A percentile compares a stretch with the other conserved stretches of the same genome.
These are phyloP conservation scores for Vaucheria bursata DNA, from an alignment of 352 stramenopile genomes.

Conservation along the genomic window DNA sequence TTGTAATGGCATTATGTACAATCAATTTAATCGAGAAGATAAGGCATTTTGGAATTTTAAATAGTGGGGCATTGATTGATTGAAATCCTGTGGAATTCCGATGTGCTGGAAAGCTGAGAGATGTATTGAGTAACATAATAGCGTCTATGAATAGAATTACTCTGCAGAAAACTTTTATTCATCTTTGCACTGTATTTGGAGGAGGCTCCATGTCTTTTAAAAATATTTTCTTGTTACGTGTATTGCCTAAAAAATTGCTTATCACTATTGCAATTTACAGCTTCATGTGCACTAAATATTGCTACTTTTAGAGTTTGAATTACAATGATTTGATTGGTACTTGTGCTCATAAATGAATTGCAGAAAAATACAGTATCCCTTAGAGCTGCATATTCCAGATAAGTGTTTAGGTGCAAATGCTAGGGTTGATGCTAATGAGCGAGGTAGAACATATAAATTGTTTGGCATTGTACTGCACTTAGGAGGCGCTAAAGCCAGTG, in stretches of 20 bases:
- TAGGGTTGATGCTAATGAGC: background rate
- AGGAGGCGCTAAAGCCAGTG: background rate
- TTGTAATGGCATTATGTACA: no score
- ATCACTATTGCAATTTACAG: background rate
- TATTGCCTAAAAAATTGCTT: background rate
- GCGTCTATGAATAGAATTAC: no score
- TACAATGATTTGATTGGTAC: background rate
- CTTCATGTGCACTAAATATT: background rate
- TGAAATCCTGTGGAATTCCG: no score
- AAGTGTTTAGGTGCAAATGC: slow-evolving; percentile 10
- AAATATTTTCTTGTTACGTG: background rate
- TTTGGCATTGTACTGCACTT: slow-evolving; percentile 19
- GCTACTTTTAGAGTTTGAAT: background rate
- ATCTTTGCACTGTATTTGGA: no score
- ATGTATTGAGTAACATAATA: no score
- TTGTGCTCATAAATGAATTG: no score
- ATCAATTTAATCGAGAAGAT: no score
- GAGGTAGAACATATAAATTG: slow-evolving; percentile 24
- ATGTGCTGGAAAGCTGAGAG: no score
- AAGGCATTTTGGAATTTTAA: no score
- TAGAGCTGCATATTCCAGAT: slow-evolving; percentile 18
- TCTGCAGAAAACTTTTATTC: no score
- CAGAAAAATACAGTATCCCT: slow-evolving; percentile 15
- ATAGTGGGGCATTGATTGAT: no score
- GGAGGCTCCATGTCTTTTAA: no score